Base-by-base conservation (phyloP, 352 stramenopile genomes). In the Globisporangium recalcitrans region DNA sequence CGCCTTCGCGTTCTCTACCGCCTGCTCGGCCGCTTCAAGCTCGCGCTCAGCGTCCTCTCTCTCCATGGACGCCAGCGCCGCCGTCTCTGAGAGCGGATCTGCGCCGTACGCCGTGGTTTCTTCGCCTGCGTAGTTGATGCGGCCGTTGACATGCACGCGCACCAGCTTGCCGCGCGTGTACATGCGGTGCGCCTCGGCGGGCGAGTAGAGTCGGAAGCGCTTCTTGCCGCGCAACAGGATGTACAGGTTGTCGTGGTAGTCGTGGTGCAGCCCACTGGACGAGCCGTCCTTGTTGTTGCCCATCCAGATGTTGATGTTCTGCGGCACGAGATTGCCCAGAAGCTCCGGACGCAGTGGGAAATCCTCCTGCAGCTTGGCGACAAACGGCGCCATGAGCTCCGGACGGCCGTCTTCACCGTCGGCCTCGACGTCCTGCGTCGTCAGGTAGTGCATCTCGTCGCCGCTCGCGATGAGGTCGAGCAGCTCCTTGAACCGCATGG, bases 211-310 rank as follows among this genome's bases (percentile, higher is more conserved):
- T 27, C 90, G 90, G 80, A 99, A 98, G 19, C 69, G 75, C 75
- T 99, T 99, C 54, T 75, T 84, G 24, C 97, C 97, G 34, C 83
- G 73, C 42, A 98, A 66, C 24, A 99, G 52, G 46, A 98, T 85
- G 76, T 99, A 99, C 27, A 99, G 68, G 69, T 99, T 99, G 80
- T 99, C 97, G 72, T 99, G 97, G 85, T 98, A 98, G 73, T 99
- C 97, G 67, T 99, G 97, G 75, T 99, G 97, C 34, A 99, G 80
- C 1, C 97, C 97, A 11, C 81, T 92, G 13, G 80, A 95, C 26
- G 81, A 93, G 10, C 81, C 86, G 46, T 83, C 78, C 67, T 74
- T 78, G 66, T 84, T 93, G 68, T 90, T 88, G 21, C 96, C 96
- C 82, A 98, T 97, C 97, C 97, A 99, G 58, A 99, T 74, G 77